Percentiles rank a stretch among this genome's conserved stretches.
Conservation (phyloP, 805 yeast genomes). For the Candida hungchunana region DNA sequence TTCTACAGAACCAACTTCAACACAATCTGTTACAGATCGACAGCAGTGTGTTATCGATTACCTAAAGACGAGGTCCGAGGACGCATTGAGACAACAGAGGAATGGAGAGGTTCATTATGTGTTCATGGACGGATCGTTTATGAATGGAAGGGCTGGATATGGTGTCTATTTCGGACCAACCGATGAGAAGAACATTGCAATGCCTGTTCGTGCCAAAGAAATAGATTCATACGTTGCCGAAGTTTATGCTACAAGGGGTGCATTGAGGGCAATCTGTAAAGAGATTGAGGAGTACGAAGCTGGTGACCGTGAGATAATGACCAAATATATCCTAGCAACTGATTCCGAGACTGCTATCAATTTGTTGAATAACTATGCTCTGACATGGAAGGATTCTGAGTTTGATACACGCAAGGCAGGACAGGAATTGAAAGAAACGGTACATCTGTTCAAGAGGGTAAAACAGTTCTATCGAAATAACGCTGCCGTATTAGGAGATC, state of each 20-base stretch:
- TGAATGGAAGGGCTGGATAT: slow-evolving; percentile 65
- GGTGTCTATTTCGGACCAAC: slow-evolving; percentile 67
- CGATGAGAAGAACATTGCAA: slow-evolving; percentile 52
- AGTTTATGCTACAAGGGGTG: slow-evolving; percentile 58
- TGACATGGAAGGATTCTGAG: slow-evolving; percentile 53
- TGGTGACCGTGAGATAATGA: slow-evolving; percentile 15
- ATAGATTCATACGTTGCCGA: slow-evolving; percentile 86
- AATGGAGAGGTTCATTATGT: slow-evolving; percentile 26
- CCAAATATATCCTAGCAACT: slow-evolving; percentile 44
- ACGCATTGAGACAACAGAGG: slow-evolving; percentile 9
- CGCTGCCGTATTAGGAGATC: slow-evolving; percentile 25
- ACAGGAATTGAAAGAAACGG: slow-evolving; percentile 33
- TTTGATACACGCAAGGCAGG: slow-evolving; percentile 39
- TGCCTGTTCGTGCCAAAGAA: slow-evolving; percentile 39
- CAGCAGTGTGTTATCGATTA: slow-evolving; percentile 1
- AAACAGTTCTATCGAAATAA: slow-evolving; percentile 32
- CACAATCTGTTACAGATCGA: slow-evolving; percentile 3
- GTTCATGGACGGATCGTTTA: slow-evolving; percentile 73
- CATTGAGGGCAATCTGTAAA: slow-evolving; percentile 38
- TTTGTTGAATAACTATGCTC: slow-evolving; percentile 52
- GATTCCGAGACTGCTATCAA: slow-evolving; percentile 71
- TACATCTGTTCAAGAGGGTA: slow-evolving; percentile 37
- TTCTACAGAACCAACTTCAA: neutral
- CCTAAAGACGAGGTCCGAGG: slow-evolving; percentile 3
- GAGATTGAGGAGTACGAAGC: slow-evolving; percentile 29